Percentiles rank a stretch among this genome's conserved stretches.
These are phyloP conservation scores for Dothideomycetes sp. DNA, from an alignment of 2,329 filamentous ascomycete species.

Conservation along the genomic window DNA sequence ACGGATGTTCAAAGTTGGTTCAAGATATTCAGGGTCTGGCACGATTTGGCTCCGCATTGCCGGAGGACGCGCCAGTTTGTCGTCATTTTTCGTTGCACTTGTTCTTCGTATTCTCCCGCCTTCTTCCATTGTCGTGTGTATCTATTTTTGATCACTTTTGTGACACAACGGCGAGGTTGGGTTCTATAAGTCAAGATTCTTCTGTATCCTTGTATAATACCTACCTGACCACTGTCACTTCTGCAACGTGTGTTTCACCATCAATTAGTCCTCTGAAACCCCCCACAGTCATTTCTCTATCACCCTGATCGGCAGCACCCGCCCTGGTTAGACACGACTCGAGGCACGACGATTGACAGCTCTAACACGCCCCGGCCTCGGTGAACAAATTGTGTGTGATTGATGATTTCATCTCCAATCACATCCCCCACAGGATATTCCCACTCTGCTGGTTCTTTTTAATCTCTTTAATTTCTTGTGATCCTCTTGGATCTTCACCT, in stretches of 20 bases:
- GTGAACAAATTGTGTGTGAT: neutral
- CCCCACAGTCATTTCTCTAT: neutral
- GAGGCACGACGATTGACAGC: too few species aligned
- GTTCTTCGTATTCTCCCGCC: too few species aligned
- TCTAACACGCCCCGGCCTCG: too few species aligned
- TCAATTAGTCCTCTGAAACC: neutral
- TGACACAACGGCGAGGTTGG: too few species aligned
- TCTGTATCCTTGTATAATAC: neutral
- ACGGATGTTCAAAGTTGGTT: too few species aligned
- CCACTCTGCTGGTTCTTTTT: neutral
- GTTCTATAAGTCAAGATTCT: neutral
- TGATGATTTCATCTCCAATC: neutral
- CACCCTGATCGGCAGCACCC: neutral
- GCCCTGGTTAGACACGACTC: neutral
- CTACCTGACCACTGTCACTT: neutral
- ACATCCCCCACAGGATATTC: neutral
- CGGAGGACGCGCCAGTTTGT: too few species aligned
- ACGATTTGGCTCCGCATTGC: neutral
- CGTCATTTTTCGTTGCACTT: too few species aligned
- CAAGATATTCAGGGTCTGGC: neutral
- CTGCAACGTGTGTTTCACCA: neutral
- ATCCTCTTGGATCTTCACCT: neutral
- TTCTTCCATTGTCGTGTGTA: too few species aligned
- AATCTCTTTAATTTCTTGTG: neutral
- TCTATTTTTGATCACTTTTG: too few species aligned